Conservation (phyloP, 345 rosid species). For the Eutrema heterophyllum region DNA sequence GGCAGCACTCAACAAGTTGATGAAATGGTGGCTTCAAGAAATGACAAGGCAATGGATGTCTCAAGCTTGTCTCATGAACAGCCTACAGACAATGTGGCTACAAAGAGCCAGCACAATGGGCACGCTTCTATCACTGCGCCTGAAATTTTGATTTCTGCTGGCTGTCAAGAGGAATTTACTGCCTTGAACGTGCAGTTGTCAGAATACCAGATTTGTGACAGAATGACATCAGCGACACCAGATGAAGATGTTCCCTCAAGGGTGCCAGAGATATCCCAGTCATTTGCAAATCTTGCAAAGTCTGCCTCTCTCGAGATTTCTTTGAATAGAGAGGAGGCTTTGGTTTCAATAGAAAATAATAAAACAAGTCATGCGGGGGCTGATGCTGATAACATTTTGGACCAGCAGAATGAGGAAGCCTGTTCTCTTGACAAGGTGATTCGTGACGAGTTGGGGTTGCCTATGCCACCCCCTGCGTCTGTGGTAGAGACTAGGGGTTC, state of each 20-base stretch:
- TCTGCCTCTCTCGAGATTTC: constrained; percentile 4
- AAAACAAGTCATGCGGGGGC: not conserved
- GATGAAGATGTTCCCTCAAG: constrained; percentile 24
- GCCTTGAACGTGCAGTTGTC: constrained; percentile 13
- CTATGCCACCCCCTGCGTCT: constrained; percentile 17
- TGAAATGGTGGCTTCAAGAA: constrained; percentile 16
- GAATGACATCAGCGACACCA: constrained; percentile 8
- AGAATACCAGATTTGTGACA: constrained; percentile 19
- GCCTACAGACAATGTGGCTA: constrained; percentile 24
- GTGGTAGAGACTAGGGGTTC: constrained; percentile 12
- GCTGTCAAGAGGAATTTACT: not conserved
- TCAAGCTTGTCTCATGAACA: constrained; percentile 16
- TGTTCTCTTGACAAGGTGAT: constrained; percentile 20
- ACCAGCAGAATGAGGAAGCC: constrained; percentile 22
- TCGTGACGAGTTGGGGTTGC: constrained; percentile 6
- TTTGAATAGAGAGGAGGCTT: constrained; percentile 21
- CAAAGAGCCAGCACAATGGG: constrained; percentile 24
- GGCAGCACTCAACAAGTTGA: constrained; percentile 13
- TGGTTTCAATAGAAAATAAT: constrained; percentile 3
- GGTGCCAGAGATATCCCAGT: constrained; percentile 15
- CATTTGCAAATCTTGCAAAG: constrained; percentile 8
- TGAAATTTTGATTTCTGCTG: constrained; percentile 17
- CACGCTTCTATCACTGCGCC: constrained; percentile 17
- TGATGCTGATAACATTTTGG: constrained; percentile 9
- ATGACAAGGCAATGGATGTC: constrained; percentile 21